A percentile compares a stretch with the other conserved stretches of the same genome.
Conservation (phyloP, 495 filamentous ascomycete genomes). For the Penicillium alfredii region DNA sequence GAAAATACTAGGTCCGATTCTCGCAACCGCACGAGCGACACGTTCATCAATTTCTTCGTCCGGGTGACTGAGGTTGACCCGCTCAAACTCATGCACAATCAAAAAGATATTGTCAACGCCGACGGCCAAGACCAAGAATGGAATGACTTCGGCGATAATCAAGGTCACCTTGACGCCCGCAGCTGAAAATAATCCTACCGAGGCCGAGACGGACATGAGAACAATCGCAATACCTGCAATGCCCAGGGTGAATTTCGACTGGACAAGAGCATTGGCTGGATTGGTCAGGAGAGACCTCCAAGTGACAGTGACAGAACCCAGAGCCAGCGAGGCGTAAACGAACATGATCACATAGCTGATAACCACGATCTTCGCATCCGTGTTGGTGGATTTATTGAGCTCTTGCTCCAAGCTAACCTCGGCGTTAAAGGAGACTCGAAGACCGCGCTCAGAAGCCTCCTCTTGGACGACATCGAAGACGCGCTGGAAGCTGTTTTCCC, state of each 20-base stretch:
- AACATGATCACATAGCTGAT: conserved; percentile 99
- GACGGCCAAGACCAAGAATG: conserved; percentile 91
- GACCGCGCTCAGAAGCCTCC: conserved; percentile 72
- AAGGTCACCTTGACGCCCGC: conserved; percentile 85
- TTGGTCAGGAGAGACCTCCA: conserved; percentile 68
- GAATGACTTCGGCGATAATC: conserved; percentile 98
- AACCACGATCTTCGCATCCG: conserved; percentile 93
- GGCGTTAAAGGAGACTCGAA: conserved; percentile 88
- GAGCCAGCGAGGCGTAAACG: conserved; percentile 83
- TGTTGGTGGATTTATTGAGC: conserved; percentile 92
- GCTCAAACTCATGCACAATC: conserved; percentile 96
- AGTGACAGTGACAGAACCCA: conserved; percentile 80
- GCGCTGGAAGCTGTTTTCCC: conserved; percentile 71
- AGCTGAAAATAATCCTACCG: conserved; percentile 87
- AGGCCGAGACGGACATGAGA: conserved; percentile 92
- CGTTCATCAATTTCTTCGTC: conserved; percentile 80
- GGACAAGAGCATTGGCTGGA: conserved; percentile 76
- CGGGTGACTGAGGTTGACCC: conserved; percentile 82
- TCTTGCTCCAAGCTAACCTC: conserved; percentile 92
- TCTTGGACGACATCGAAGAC: conserved; percentile 65
- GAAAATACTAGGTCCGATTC: conserved; percentile 96
- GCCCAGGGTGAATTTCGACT: conserved; percentile 92
- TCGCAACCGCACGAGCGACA: conserved; percentile 75
- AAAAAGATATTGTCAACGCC: conserved; percentile 99
- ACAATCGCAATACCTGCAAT: conserved; percentile 91